Percentiles rank a stretch among this genome's conserved stretches.
Conservation (phyloP, 176 grass and related monocot genomes). For the Otatea glauca region DNA sequence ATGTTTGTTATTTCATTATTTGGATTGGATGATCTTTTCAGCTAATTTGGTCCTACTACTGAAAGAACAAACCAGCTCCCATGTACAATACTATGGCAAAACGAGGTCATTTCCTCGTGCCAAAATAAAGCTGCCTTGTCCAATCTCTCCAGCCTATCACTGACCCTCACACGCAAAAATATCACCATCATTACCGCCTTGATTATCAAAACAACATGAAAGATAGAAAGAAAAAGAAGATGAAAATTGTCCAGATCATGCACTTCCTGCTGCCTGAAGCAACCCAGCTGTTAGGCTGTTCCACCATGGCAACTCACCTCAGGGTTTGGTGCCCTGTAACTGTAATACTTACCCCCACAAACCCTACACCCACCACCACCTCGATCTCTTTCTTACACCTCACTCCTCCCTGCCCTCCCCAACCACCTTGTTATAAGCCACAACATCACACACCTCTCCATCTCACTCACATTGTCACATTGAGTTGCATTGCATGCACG, state of each 20-base stretch:
- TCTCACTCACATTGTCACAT: constrained; percentile 21
- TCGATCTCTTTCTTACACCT: constrained; percentile 34
- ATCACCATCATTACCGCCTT: constrained; percentile 40
- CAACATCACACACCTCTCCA: background rate
- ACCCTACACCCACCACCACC: constrained; percentile 42
- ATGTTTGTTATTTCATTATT: background rate
- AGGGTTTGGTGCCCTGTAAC: constrained; percentile 55
- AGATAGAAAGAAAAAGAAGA: background rate
- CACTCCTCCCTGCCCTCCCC: constrained; percentile 42
- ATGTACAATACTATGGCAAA: background rate
- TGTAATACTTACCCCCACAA: constrained; percentile 46
- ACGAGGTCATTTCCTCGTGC: background rate
- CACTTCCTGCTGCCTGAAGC: constrained; percentile 52
- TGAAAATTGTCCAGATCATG: constrained; percentile 11
- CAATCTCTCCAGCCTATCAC: constrained; percentile 31
- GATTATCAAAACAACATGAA: constrained; percentile 34
- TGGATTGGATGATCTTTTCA: background rate
- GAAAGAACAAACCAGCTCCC: constrained; percentile 16
- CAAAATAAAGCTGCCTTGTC: background rate
- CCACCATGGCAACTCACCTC: constrained; percentile 60
- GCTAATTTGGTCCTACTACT: background rate
- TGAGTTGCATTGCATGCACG: background rate
- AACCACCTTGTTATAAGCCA: constrained; percentile 49
- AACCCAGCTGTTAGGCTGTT: constrained; percentile 61
- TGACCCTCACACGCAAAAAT: background rate